These are phyloP conservation scores for Rhodofomes roseus DNA, from an alignment of 1,284 basidiomycete genomes.

Conservation along the genomic window DNA sequence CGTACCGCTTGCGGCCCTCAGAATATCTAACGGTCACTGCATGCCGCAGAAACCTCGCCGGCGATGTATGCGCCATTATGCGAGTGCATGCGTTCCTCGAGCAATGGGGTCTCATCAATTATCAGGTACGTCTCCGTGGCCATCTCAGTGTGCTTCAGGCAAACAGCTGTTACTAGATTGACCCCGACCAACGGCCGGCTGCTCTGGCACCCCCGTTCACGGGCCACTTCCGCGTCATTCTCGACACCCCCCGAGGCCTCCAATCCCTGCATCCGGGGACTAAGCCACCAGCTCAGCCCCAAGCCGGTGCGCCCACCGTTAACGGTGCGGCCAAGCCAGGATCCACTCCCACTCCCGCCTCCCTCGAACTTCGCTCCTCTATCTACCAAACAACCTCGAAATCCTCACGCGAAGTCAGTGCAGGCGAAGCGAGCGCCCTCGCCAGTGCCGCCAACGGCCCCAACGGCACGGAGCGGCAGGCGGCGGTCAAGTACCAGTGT, in stretches of 20 bases:
- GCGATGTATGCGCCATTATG: conserved; percentile 99
- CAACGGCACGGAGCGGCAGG: conserved; percentile 37
- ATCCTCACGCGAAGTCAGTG: conserved; percentile 63
- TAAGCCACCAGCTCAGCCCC: conserved; percentile 46
- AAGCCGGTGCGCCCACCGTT: conserved; percentile 36
- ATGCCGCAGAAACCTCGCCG: conserved; percentile 92
- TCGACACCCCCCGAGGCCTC: conserved; percentile 95
- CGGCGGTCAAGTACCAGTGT: conserved; percentile 64
- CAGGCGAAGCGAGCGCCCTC: conserved; percentile 61
- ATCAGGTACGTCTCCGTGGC: conserved; percentile 65
- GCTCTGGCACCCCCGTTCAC: conserved; percentile 96
- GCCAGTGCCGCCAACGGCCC: conserved; percentile 54
- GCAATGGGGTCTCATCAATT: conserved; percentile 99
- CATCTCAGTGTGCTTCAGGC: background rate
- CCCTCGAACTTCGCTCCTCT: conserved; percentile 80
- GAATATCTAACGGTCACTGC: conserved; percentile 99
- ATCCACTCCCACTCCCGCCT: conserved; percentile 54
- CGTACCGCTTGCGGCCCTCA: conserved; percentile 89
- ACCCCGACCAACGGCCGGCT: conserved; percentile 94
- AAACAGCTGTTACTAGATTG: conserved; percentile 63
- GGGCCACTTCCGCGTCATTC: conserved; percentile 95
- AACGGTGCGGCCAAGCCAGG: conserved; percentile 48
- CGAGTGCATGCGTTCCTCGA: conserved; percentile 98
- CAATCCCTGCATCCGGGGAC: conserved; percentile 95
- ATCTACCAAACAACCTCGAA: conserved; percentile 89